These are phyloP conservation scores for Colletotrichum gloeosporioides DNA, from an alignment of 2,329 filamentous ascomycete species.

Conservation along the genomic window DNA sequence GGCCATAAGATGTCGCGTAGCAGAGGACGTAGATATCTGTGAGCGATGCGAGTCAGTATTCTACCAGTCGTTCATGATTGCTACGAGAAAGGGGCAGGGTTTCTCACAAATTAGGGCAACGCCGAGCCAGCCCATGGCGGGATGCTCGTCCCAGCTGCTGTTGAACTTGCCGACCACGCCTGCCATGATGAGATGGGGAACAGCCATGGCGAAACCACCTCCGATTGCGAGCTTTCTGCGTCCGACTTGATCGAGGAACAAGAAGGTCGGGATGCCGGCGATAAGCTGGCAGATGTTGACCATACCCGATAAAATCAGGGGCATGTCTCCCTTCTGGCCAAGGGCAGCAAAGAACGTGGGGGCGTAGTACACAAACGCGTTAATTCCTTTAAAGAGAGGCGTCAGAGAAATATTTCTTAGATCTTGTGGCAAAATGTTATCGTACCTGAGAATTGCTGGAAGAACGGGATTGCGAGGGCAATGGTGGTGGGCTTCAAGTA, in stretches of 20 bases:
- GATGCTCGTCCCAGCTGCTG: background rate
- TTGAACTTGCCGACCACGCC: background rate
- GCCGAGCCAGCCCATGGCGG: background rate
- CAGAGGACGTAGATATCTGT: conserved; percentile 34
- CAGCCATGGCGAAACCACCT: conserved; percentile 31
- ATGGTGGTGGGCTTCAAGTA: conserved; percentile 47
- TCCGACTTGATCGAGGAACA: conserved; percentile 36
- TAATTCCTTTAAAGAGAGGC: conserved; percentile 18
- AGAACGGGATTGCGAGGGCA: conserved; percentile 34
- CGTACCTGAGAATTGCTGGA: conserved; percentile 25
- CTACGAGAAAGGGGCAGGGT: background rate
- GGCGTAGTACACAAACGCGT: conserved; percentile 30
- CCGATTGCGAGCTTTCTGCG: conserved; percentile 31
- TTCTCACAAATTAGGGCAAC: background rate
- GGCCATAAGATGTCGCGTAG: conserved; percentile 34
- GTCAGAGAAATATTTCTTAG: background rate
- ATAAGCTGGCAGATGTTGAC: conserved; percentile 39
- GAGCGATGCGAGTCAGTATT: background rate
- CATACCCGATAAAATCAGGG: conserved; percentile 36
- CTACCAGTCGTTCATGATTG: background rate
- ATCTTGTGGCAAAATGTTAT: background rate
- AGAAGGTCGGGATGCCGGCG: conserved; percentile 30
- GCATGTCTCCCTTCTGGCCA: conserved; percentile 30
- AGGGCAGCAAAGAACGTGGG: conserved; percentile 30
- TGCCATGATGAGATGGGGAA: conserved; percentile 7